These are phyloP conservation scores for Alternaria consortialis DNA, from an alignment of 2,329 filamentous ascomycete genomes.

Conservation along the genomic window DNA sequence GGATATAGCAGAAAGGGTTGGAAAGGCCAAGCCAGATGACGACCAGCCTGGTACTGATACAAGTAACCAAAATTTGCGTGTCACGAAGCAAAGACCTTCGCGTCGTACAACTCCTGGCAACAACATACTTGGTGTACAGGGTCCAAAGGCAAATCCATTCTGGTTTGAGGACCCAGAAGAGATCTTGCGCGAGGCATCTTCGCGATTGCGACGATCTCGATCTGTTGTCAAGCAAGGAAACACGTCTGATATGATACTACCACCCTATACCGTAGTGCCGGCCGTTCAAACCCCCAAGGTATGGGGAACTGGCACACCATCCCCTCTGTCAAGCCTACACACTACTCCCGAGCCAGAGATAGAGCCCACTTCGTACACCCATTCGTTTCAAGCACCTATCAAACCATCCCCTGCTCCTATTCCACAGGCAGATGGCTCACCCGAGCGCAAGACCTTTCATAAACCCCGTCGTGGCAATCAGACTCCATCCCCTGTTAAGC, in stretches of 20 bases:
- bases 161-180: constrained; percentile 34
- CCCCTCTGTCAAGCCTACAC: constrained; percentile 27
- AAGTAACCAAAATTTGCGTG: neutral
- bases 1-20: no score
- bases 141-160: constrained; percentile 27
- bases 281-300: neutral
- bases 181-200: constrained; percentile 25
- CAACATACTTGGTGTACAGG: constrained; percentile 25
- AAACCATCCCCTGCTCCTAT: neutral
- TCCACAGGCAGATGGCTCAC: constrained; percentile 18
- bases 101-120: constrained; percentile 13
- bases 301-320: constrained; percentile 11
- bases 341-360: constrained; percentile 18
- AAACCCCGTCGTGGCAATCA: neutral
- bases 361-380: neutral
- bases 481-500: neutral
- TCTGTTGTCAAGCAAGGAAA: constrained; percentile 16
- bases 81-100: neutral
- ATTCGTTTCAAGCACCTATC: neutral
- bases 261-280: neutral
- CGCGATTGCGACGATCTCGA: constrained; percentile 15
- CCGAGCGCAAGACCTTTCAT: neutral
- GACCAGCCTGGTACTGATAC: neutral
- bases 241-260: neutral
- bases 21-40: neutral